These are phyloP conservation scores for Beauveria varroae DNA, from an alignment of 2,329 filamentous ascomycete genomes.

Conservation along the genomic window DNA sequence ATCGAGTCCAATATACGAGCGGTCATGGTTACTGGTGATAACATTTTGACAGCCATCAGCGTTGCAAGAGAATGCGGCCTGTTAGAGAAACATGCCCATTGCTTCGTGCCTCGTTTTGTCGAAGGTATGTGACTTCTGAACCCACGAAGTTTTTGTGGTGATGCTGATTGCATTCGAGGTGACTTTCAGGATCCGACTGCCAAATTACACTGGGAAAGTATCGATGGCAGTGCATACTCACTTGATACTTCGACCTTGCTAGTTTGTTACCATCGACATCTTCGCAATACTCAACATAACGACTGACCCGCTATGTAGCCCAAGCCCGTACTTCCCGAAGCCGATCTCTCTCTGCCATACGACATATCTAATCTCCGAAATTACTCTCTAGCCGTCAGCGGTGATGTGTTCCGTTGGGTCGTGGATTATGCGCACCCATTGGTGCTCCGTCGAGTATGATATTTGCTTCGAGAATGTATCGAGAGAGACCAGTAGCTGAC, in stretches of 20 bases:
- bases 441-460: slow-evolving; percentile 59
- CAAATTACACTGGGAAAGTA: slow-evolving; percentile 80
- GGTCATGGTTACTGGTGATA: slow-evolving; percentile 97
- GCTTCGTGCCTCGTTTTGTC: slow-evolving; percentile 84
- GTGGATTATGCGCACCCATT: slow-evolving; percentile 83
- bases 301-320: slow-evolving; percentile 43
- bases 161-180: slow-evolving; percentile 33
- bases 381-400: slow-evolving; percentile 82
- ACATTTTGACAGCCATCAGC: slow-evolving; percentile 93
- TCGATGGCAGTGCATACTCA: slow-evolving; percentile 74
- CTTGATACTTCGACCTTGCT: slow-evolving; percentile 73
- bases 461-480: not conserved
- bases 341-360: slow-evolving; percentile 77
- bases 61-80: slow-evolving; percentile 86
- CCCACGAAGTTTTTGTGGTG: not conserved
- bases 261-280: slow-evolving; percentile 31
- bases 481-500: not conserved
- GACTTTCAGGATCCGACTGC: slow-evolving; percentile 66
- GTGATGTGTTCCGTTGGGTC: slow-evolving; percentile 95
- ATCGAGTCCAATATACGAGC: slow-evolving; percentile 75
- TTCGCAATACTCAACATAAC: not conserved
- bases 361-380: slow-evolving; percentile 74
- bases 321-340: slow-evolving; percentile 59
- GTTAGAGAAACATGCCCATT: slow-evolving; percentile 73
- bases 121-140: slow-evolving; percentile 44